Percentiles rank a stretch among this genome's conserved stretches.
phyloP scores from a whole-genome alignment of 1,284 basidiomycete species.

The Microstroma glucosiphilum region DNA sequence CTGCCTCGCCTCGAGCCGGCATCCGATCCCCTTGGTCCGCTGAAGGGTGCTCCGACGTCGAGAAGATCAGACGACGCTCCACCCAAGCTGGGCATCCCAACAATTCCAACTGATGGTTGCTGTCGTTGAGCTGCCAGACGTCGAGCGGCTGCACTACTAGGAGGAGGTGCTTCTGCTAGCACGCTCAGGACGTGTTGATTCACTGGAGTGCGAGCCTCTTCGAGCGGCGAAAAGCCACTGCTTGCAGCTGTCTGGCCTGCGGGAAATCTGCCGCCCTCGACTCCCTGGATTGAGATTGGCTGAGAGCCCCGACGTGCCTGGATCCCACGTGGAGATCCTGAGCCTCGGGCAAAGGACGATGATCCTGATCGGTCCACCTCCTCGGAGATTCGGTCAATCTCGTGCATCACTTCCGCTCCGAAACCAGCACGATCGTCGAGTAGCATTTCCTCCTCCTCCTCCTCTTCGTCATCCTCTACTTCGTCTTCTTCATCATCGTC shows the following conservation, averaged over 20 bases:
- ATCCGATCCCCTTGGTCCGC: neutral
- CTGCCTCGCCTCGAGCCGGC: neutral
- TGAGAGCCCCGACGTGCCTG: constrained; percentile 1
- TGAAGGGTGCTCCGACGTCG: neutral
- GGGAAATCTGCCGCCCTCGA: neutral
- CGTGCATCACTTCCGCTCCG: neutral
- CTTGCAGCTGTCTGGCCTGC: neutral
- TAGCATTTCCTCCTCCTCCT: too few relatives aligned
- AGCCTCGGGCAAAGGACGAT: neutral
- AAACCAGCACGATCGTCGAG: too few relatives aligned
- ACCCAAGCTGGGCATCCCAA: neutral
- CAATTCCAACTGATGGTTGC: neutral
- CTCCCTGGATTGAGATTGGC: neutral
- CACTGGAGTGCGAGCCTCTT: constrained; percentile 52
- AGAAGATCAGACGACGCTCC: neutral
- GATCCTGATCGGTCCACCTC: neutral
- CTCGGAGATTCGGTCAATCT: neutral
- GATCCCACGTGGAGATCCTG: neutral
- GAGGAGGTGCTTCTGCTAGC: constrained; percentile 49
- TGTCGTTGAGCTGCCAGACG: neutral
- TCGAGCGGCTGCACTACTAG: neutral
- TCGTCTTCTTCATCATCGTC: too few relatives aligned
- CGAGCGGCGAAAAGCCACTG: constrained; percentile 11
- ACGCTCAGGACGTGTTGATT: constrained; percentile 56
- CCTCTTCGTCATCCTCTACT: too few relatives aligned